A percentile compares a stretch with the other conserved stretches of the same genome.
Evolutionary conservation across 2,329 filamentous ascomycete genomes (phyloP).

Genomic region (Fonsecaea pugnacius): DNA sequence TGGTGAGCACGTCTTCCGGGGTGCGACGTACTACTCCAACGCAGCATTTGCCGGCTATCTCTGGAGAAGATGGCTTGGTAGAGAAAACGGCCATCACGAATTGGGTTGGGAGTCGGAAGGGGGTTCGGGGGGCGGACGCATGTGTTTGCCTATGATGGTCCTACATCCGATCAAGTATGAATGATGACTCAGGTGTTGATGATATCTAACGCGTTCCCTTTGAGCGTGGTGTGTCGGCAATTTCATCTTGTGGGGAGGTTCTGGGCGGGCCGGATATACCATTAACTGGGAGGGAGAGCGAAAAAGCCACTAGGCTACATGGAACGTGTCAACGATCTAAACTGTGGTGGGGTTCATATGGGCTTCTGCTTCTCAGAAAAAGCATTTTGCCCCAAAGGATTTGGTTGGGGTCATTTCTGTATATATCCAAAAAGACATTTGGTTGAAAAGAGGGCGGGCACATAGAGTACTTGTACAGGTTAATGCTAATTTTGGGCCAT

Average conservation of each 20-base stretch:
- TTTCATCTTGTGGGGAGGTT: neutral
- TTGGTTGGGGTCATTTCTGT: neutral
- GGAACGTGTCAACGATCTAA: neutral
- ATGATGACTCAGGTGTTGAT: slow-evolving; percentile 15
- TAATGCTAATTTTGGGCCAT: neutral
- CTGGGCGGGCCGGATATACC: neutral
- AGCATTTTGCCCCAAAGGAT: neutral
- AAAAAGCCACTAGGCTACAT: neutral
- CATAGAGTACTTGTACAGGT: neutral
- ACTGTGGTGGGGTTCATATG: neutral
- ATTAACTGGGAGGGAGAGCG: neutral
- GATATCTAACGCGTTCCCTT: neutral
- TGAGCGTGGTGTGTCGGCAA: neutral
- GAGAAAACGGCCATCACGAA: slow-evolving; percentile 35
- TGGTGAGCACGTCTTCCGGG: slow-evolving; percentile 58
- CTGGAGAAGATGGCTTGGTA: slow-evolving; percentile 61
- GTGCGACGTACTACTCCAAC: slow-evolving; percentile 60
- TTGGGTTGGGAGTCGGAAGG: slow-evolving; percentile 30
- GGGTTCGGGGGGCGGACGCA: slow-evolving; percentile 31
- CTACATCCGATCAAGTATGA: slow-evolving; percentile 38
- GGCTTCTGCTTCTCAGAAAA: neutral
- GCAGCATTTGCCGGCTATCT: slow-evolving; percentile 58
- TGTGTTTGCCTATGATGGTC: slow-evolving; percentile 39
- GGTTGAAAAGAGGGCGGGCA: neutral
- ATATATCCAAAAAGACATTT: neutral